phyloP scores from a whole-genome alignment of 2,329 filamentous ascomycete genomes.

The Neofusicoccum cordaticola region DNA sequence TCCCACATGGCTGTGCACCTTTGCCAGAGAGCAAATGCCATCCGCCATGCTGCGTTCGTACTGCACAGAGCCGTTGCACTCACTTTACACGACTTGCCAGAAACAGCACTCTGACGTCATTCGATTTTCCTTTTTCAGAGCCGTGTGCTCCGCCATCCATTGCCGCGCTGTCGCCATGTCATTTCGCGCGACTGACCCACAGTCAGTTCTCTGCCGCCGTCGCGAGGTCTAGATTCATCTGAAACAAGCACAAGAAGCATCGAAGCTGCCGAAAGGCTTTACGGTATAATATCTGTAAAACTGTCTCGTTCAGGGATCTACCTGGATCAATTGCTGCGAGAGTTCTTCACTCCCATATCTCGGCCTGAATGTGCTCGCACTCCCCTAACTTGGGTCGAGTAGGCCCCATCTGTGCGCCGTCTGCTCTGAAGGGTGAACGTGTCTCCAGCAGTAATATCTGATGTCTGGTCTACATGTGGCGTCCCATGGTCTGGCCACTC shows the following conservation, averaged over 20 bases:
- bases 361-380: background rate
- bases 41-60: background rate
- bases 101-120: constrained; percentile 4
- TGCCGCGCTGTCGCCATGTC: background rate
- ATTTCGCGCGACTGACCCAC: background rate
- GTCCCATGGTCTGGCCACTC: no score
- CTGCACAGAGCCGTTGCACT: background rate
- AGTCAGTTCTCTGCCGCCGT: no score
- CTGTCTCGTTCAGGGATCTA: background rate
- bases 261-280: background rate
- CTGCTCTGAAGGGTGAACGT: no score
- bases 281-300: background rate
- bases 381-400: no score
- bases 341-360: background rate
- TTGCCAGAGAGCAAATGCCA: background rate
- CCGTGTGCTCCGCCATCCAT: background rate
- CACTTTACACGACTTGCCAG: background rate
- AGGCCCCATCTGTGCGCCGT: background rate
- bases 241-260: background rate
- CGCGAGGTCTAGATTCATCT: background rate
- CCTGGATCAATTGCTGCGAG: background rate
- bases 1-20: background rate
- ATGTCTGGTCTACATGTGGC: no score
- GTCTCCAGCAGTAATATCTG: no score
- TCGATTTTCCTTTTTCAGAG: constrained; percentile 1